A percentile compares a stretch with the other conserved stretches of the same genome.
Evolutionary conservation across 129 eudicot species (phyloP).

Genomic region (Tagetes patula): DNA sequence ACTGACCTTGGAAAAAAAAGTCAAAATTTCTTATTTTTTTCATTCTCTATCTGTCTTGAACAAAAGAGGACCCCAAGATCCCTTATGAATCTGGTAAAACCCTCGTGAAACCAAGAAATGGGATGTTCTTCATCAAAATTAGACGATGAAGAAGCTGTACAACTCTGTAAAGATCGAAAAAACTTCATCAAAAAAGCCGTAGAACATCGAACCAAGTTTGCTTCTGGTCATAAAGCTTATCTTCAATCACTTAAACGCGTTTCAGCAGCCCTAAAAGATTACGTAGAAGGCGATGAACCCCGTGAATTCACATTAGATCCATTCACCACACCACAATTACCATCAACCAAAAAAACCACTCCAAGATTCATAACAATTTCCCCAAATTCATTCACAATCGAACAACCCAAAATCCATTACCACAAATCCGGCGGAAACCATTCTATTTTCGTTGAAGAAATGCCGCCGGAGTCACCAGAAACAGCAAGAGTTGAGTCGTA

Average conservation of each 20-base stretch:
- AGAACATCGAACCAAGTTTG: slow-evolving; percentile 73
- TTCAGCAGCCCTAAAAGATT: slow-evolving; percentile 85
- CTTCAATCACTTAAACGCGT: slow-evolving; percentile 74
- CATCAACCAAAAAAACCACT: slow-evolving; percentile 55
- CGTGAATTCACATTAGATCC: slow-evolving; percentile 73
- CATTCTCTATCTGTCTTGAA: slow-evolving; percentile 9
- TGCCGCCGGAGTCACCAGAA: slow-evolving; percentile 78
- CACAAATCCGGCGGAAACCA: slow-evolving; percentile 61
- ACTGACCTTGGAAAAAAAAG: neutral
- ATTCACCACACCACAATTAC: slow-evolving; percentile 51
- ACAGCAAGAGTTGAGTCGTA: slow-evolving; percentile 53
- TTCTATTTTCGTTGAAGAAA: slow-evolving; percentile 70
- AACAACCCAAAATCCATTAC: slow-evolving; percentile 56
- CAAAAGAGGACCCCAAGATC: slow-evolving; percentile 32
- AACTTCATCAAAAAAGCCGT: slow-evolving; percentile 93
- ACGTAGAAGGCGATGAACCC: slow-evolving; percentile 80
- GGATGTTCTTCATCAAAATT: slow-evolving; percentile 95
- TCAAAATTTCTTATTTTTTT: slow-evolving; percentile 22
- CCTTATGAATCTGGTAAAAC: slow-evolving; percentile 63
- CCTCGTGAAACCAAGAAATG: slow-evolving; percentile 53
- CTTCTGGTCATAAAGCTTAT: slow-evolving; percentile 81
- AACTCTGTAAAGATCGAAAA: slow-evolving; percentile 84
- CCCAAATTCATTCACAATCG: slow-evolving; percentile 64
- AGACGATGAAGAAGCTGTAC: slow-evolving; percentile 89
- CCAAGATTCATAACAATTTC: slow-evolving; percentile 77